Evolutionary conservation across 768 basidiomycete genomes (phyloP).

Genomic region (Pleurotus giganteus): DNA sequence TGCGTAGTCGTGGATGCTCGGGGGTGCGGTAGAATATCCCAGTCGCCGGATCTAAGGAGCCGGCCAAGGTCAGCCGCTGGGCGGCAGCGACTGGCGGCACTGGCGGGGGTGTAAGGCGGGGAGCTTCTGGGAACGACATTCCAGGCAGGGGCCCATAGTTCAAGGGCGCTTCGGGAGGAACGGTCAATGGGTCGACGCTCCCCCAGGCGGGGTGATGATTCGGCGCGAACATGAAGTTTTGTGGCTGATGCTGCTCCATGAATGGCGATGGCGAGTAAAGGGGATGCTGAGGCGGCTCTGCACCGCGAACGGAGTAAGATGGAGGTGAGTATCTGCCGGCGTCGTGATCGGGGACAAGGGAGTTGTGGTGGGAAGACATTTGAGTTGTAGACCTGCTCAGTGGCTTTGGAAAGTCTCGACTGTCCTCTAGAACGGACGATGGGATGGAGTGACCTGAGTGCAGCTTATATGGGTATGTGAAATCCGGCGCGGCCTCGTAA

Average conservation of each 20-base stretch:
- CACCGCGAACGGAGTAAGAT: not conserved
- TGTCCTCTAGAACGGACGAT: not conserved
- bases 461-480: conserved; percentile 1
- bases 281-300: not conserved
- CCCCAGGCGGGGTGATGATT: not conserved
- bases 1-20: conserved; percentile 64
- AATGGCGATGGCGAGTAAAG: not conserved
- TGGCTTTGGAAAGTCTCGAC: not conserved
- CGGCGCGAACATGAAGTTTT: not conserved
- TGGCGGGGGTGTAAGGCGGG: conserved; percentile 4
- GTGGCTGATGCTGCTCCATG: not conserved
- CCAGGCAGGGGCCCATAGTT: not conserved
- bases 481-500: not conserved
- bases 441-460: not conserved
- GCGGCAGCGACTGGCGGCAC: not conserved
- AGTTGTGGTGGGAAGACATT: not conserved
- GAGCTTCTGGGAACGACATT: conserved; percentile 3
- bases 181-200: not conserved
- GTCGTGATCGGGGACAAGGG: conserved; percentile 1
- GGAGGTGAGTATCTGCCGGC: not conserved
- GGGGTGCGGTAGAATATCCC: conserved; percentile 66
- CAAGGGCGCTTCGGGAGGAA: not conserved
- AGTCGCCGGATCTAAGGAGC: conserved; percentile 61
- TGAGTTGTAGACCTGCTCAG: not conserved
- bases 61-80: conserved; percentile 39